Base-by-base conservation (phyloP, 148 eudicot species). In the Pouteria glomerata region DNA sequence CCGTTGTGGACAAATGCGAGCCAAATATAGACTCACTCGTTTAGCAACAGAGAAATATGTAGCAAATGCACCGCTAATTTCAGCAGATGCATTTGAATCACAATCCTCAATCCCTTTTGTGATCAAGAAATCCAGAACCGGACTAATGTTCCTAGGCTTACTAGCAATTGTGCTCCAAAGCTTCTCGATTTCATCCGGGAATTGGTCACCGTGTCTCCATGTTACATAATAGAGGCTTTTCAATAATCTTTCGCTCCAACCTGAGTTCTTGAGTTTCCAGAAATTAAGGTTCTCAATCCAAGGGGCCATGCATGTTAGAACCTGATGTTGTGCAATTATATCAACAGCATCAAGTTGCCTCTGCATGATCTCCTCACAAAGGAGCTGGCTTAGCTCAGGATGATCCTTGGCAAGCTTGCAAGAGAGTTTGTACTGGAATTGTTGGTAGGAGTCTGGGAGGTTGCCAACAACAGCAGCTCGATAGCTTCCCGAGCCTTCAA, bases 121-220 rank as follows among this genome's bases (percentile, higher is more conserved):
- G 74, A 95, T 89, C 76, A 95, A 74, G 77, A 95, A 95, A 81
- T 95, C 99, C 44, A 95, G 79, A 80, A 95, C 96, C n/a, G 96
- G 97, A 73, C 99, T 90, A 51, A 95, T 90, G 82, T 95, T 95
- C 76, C 85, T 82, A 44, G 96, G 87, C 78, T 95, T 95, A 83
- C 97, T 92, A 66, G 99, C 99, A 75, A 95, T 95, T 53, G 99
- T 95, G 76, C 99, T 92, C 99, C 99, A 95, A 75, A 95, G 90
- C 84, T 95, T 95, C 82, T 95, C 99, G 50, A 95, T 95, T 82
- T 95, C 99, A 81, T 95, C 99, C 39, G 99, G 99, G 71, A 95
- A 95, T 84, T 95, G 99, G 74, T 95, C 99, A 65, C 99, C 99
- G 57, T 95, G 99, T 47, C 97, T 84, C 99, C 90, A 85, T n/a